Percentiles rank a stretch among this genome's conserved stretches.
Evolutionary conservation across 352 stramenopile genomes (phyloP).

Genomic region (Phytophthora tentaculata): DNA sequence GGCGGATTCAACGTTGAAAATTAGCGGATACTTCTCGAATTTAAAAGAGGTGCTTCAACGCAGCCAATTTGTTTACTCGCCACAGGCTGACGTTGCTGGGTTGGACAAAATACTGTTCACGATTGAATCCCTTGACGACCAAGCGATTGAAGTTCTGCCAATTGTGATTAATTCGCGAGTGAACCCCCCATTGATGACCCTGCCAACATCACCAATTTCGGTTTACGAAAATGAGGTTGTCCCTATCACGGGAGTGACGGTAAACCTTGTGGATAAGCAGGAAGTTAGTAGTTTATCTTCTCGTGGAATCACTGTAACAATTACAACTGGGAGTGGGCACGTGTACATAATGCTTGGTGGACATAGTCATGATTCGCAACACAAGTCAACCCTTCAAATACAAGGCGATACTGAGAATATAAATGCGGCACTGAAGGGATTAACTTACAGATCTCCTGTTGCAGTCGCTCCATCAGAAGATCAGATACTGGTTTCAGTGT

Average conservation of each 20-base stretch:
- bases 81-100: constrained; percentile 9
- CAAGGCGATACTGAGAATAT: constrained; percentile 26
- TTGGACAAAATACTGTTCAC: constrained; percentile 22
- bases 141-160: constrained; percentile 13
- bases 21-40: constrained; percentile 16
- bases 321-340: constrained; percentile 14
- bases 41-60: constrained; percentile 9
- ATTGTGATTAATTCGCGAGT: constrained; percentile 22
- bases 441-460: constrained; percentile 19
- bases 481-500: constrained; percentile 14
- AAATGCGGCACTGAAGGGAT: constrained; percentile 25
- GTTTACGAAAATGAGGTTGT: constrained; percentile 16
- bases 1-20: constrained; percentile 3
- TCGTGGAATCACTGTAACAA: constrained; percentile 13
- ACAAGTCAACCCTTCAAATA: constrained; percentile 13
- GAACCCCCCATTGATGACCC: constrained; percentile 7
- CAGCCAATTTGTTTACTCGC: constrained; percentile 17
- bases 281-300: background rate
- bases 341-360: constrained; percentile 7
- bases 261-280: background rate
- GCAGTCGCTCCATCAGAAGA: constrained; percentile 9
- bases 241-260: constrained; percentile 2
- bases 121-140: constrained; percentile 18
- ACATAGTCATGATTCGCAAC: background rate
- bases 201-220: constrained; percentile 16